Base-by-base conservation (phyloP, 2,329 filamentous ascomycete species). In the Periconia digitata region DNA sequence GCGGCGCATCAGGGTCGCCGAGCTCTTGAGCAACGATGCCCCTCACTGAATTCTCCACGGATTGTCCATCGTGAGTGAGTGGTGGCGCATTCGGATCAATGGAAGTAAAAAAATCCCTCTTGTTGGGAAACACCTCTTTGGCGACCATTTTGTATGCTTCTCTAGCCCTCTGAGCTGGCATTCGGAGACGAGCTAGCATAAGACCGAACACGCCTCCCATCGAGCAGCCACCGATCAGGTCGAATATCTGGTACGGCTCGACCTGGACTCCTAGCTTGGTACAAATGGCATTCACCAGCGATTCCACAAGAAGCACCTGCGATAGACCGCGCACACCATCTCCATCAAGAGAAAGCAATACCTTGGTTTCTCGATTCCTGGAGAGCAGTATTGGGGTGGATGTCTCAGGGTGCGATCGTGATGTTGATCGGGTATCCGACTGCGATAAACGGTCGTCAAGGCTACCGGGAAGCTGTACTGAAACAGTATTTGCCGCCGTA, bases 281-380 rank as follows among this genome's bases (percentile, higher is more conserved):
- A 47, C 65, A 67, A 2, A 69, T 51, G 2, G 65, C 65, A 42
- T 65, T 64, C 18, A 69, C 59, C 2, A 69, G 51, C 0, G 65
- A 64, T 43, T 69, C 65, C 1, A 69, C 55, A 23, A 67, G 40
- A 3, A 69, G 48, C 8, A 64, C 53, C 21, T 63, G 44, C 16
- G 65, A 67, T 6, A 69, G 53, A 20, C 65, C 65, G 15, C 65
- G 59, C 22, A 69, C 55, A 6, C 65, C 65, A 41, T 67, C 63
- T 1, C 65, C 65, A 37, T 69, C 65, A 8, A 69, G 57, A 10
- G 62, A 66, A 15, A 69, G 63, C 6, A 69, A 46, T 16, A 69
- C 58, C 23, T 69, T 69, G 3, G 59, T 64, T 42, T 67, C 60
- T 43, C 64, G 53, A 21, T 48, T 58, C 18, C 49, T 47, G 16